Evolutionary conservation across 768 basidiomycete genomes (phyloP).

Genomic region (Boletus sp.): DNA sequence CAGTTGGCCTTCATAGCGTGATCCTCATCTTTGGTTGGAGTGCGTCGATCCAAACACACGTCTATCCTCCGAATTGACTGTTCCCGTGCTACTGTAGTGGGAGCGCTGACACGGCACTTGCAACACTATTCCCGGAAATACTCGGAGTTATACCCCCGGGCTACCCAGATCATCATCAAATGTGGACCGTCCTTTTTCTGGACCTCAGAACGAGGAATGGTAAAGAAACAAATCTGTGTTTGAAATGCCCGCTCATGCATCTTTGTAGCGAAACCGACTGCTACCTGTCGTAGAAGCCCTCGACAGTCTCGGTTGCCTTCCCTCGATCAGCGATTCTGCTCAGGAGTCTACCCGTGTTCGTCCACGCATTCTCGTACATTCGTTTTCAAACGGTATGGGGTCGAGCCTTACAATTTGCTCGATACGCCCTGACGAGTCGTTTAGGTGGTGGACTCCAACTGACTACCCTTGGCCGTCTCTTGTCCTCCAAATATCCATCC

Average conservation of each 20-base stretch:
- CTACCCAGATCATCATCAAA: constrained; percentile 29
- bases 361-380: constrained; percentile 27
- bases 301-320: constrained; percentile 23
- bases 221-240: neutral
- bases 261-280: constrained; percentile 16
- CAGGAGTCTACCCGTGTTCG: neutral
- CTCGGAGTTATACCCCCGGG: constrained; percentile 24
- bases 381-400: constrained; percentile 29
- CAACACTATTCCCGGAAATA: constrained; percentile 27
- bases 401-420: neutral
- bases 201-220: constrained; percentile 10
- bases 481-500: constrained; percentile 19
- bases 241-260: neutral
- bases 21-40: constrained; percentile 34
- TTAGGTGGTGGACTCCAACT: constrained; percentile 26
- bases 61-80: neutral
- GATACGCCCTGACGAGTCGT: neutral
- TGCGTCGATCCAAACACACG: constrained; percentile 1
- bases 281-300: constrained; percentile 25
- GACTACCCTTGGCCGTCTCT: constrained; percentile 14
- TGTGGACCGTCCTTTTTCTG: constrained; percentile 23
- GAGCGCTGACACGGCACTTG: constrained; percentile 25
- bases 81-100: constrained; percentile 18
- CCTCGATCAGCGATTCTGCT: neutral
- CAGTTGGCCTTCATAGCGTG: constrained; percentile 10